These are phyloP conservation scores for Hypoxylon sp. DNA, from an alignment of 2,329 filamentous ascomycete genomes.

Conservation along the genomic window DNA sequence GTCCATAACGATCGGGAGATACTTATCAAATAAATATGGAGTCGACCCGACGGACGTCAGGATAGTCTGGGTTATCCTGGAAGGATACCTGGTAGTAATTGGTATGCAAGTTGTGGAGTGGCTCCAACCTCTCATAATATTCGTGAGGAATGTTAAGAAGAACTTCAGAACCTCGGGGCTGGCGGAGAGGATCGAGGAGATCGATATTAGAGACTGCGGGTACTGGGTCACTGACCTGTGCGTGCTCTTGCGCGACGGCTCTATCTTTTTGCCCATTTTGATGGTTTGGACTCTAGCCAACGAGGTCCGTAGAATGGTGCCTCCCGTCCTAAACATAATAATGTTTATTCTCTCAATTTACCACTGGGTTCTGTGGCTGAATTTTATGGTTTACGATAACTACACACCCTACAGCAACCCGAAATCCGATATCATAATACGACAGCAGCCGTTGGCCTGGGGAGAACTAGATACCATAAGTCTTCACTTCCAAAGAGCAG, in stretches of 20 bases:
- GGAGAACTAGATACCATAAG: not conserved
- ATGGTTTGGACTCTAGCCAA: not conserved
- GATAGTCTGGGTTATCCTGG: not conserved
- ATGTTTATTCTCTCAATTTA: not conserved
- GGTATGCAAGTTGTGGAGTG: not conserved
- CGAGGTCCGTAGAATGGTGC: not conserved
- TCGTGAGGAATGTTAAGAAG: not conserved
- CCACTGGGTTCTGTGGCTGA: not conserved
- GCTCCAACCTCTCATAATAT: not conserved
- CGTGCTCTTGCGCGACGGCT: not conserved
- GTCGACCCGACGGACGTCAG: not conserved
- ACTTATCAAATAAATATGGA: not conserved
- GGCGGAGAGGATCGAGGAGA: not conserved
- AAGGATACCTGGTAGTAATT: not conserved
- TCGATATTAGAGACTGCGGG: not conserved
- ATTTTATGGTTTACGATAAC: not conserved
- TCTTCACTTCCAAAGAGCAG: conserved; percentile 1
- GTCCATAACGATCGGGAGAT: not conserved
- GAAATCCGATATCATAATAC: not conserved
- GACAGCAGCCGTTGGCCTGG: conserved; percentile 18
- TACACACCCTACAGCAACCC: not conserved
- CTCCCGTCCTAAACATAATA: not conserved
- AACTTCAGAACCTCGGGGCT: not conserved
- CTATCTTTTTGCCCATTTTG: too few relatives aligned
- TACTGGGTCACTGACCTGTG: not conserved